Evolutionary conservation across 768 basidiomycete genomes (phyloP).

Genomic region (Termitomyces sp.): DNA sequence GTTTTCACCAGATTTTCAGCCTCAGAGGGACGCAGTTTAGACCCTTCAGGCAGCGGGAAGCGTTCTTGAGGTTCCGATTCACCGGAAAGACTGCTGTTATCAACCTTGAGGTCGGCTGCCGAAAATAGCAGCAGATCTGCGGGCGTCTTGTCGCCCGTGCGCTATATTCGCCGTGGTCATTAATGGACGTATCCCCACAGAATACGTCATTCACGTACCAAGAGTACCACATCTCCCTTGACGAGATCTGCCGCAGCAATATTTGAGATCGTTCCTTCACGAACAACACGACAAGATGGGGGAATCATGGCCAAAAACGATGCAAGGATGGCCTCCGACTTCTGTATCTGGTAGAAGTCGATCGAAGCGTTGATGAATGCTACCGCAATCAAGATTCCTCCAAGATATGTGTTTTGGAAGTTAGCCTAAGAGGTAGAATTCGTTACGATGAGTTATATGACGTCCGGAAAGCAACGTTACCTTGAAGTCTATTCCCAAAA

Average conservation of each 20-base stretch:
- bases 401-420: constrained; percentile 64
- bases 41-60: constrained; percentile 40
- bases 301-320: constrained; percentile 74
- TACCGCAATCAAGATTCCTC: constrained; percentile 62
- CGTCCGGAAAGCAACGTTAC: constrained; percentile 21
- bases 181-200: neutral
- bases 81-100: constrained; percentile 67
- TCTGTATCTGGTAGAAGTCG: constrained; percentile 70
- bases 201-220: constrained; percentile 32
- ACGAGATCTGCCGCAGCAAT: constrained; percentile 61
- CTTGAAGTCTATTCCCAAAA: constrained; percentile 59
- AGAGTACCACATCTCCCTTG: constrained; percentile 60
- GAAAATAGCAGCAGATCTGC: constrained; percentile 61
- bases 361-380: constrained; percentile 68
- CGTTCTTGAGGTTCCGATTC: constrained; percentile 70
- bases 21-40: constrained; percentile 45
- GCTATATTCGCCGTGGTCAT: constrained; percentile 27
- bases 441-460: constrained; percentile 9
- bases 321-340: constrained; percentile 67
- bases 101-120: constrained; percentile 60
- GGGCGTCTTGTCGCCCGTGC: constrained; percentile 67
- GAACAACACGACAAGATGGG: constrained; percentile 58
- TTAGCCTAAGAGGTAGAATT: constrained; percentile 34
- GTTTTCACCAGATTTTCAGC: constrained; percentile 56
- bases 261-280: constrained; percentile 48